Evolutionary conservation across 1,284 basidiomycete genomes (phyloP), one percentile per base, ranked within the genome.

Genomic region (Butyriboletus appendiculatus): DNA sequence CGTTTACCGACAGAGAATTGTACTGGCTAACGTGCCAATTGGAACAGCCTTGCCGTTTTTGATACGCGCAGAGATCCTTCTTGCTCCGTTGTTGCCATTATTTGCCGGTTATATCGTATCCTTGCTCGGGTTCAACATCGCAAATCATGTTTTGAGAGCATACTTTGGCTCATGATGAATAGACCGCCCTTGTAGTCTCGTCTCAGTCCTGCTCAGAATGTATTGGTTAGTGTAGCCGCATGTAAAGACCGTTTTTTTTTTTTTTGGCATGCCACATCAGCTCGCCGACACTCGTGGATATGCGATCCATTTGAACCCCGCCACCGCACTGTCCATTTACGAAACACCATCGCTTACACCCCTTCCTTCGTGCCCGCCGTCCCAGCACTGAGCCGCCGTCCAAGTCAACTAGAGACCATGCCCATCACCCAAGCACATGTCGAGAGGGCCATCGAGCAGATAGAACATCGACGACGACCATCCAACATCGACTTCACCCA

Each of bases 61-160:
- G 50, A 84, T 92, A 57, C 86, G 92, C 26, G 86, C 91, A 20
- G 92, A 96, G 69, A 76, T 97, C 42, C 81, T 97, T 45, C 81
- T 97, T 18, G 85, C 92, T 14, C 94, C 95, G 1, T 75, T 96
- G 41, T 76, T 96, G 20, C 91, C 94, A 7, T 76, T 96, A 37
- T 89, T 95, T 61, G 86, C 81, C 32, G 88, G 85, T 49, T 96
- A 95, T 69, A 79, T 96, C 53, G 77, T 95, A 41, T 94, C 91
- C 20, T 75, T 97, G 42, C 75, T 97, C 37, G 95, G 94, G 4
- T 94, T 96, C 79, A 96, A 96, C 70, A 78, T 96, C 53, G 87
- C 91, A 32, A 84, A 87, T 66, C 80, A 87, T 73, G 88, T 88
- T 32, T 77, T 97, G 26, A 77, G 77, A 55, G 76, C 81, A 53